These are phyloP conservation scores for Botryosphaeria dothidea DNA, from an alignment of 2,329 filamentous ascomycete species.

Conservation along the genomic window DNA sequence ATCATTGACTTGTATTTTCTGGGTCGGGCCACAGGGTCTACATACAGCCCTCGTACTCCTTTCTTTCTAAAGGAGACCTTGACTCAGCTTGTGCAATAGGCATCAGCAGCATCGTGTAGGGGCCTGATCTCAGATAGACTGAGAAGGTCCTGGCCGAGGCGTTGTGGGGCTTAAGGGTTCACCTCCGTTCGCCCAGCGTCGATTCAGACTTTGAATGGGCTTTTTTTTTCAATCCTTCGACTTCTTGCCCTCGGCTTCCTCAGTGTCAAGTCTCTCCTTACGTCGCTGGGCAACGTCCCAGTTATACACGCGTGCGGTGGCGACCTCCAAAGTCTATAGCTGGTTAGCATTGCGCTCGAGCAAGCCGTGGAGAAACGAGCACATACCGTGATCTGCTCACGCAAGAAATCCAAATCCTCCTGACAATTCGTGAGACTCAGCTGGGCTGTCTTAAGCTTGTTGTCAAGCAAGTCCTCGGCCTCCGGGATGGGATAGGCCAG, in stretches of 20 bases:
- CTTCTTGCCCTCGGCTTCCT: conserved; percentile 47
- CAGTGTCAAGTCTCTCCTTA: conserved; percentile 73
- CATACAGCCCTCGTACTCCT: neutral
- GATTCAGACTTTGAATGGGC: neutral
- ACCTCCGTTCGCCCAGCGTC: neutral
- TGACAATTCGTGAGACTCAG: conserved; percentile 83
- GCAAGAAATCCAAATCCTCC: conserved; percentile 91
- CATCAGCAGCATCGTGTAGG: neutral
- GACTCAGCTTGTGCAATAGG: neutral
- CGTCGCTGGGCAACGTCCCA: conserved; percentile 97
- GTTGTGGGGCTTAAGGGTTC: neutral
- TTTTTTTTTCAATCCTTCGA: neutral
- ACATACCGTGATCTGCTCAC: conserved; percentile 92
- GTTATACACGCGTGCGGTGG: conserved; percentile 96
- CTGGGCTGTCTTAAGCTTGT: conserved; percentile 78
- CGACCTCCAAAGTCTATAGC: conserved; percentile 88
- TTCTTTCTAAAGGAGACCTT: neutral
- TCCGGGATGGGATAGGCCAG: conserved; percentile 89
- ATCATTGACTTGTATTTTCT: neutral
- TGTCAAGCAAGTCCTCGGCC: conserved; percentile 74
- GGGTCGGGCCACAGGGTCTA: neutral
- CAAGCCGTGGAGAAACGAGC: neutral
- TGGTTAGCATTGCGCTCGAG: conserved; percentile 17
- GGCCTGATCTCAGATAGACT: neutral
- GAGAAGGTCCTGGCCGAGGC: neutral